These are phyloP conservation scores for Fusarium sp. DNA, from an alignment of 2,329 filamentous ascomycete species.

Conservation along the genomic window DNA sequence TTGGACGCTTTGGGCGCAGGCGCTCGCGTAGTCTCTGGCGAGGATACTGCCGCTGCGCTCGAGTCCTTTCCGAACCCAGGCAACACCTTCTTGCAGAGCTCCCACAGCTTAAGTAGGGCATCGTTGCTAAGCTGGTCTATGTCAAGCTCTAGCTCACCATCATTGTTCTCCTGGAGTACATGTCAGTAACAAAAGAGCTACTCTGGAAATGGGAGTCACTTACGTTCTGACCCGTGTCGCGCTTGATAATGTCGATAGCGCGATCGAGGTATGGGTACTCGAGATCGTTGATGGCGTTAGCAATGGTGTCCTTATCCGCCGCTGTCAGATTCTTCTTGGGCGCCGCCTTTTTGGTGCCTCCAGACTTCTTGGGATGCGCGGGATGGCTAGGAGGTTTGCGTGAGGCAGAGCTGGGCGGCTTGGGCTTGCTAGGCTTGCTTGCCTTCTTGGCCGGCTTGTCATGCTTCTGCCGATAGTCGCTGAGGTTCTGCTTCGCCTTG, in stretches of 20 bases:
- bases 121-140: conserved; percentile 69
- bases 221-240: conserved; percentile 82
- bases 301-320: conserved; percentile 91
- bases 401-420: conserved; percentile 48
- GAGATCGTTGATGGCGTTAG: conserved; percentile 84
- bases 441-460: conserved; percentile 71
- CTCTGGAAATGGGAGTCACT: conserved; percentile 50
- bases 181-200: conserved; percentile 12
- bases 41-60: conserved; percentile 15
- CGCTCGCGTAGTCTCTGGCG: not conserved
- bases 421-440: conserved; percentile 69
- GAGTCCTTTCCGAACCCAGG: conserved; percentile 55
- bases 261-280: conserved; percentile 81
- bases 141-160: conserved; percentile 70
- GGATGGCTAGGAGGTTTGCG: conserved; percentile 58
- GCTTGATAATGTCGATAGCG: conserved; percentile 91
- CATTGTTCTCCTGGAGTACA: conserved; percentile 64
- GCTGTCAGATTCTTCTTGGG: conserved; percentile 71
- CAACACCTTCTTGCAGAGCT: conserved; percentile 58
- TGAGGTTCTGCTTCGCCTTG: conserved; percentile 75
- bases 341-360: conserved; percentile 58
- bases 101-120: conserved; percentile 65
- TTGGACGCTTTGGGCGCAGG: conserved; percentile 47
- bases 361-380: conserved; percentile 51
- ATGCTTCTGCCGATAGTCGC: conserved; percentile 59